Base-by-base conservation (phyloP, 495 filamentous ascomycete genomes). In the Podospora sp. region DNA sequence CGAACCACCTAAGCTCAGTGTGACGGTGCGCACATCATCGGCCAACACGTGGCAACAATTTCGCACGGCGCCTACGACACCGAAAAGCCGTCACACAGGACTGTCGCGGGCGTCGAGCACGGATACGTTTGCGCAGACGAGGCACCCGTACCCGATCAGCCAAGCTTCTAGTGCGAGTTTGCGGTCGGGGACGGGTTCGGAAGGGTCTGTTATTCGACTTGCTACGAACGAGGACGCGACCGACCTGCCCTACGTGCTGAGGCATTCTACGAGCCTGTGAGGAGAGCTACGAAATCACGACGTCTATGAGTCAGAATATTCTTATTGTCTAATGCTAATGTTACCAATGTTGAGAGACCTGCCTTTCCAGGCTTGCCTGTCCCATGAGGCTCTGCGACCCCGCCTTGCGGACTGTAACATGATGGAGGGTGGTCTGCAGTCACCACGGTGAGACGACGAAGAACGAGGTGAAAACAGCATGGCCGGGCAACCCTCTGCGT, bases 31-130 rank as follows among this genome's bases (percentile, higher is more conserved):
- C 56, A 77, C 71, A n/a, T 78, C 76, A 22, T 80, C 80, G 6
- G 70, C 75, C 6, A 77, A 75, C 46, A 79, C 76, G 11, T 73
- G 75, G 66, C 75, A 76, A 61, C 75, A 76, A 50, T 84, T 80
- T 62, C 78, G 78, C 57, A 86, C 84, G 0, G 84, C 84, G 49
- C 84, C 84, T 6, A 84, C 80, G 6, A 85, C 84, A 14, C 84
- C 84, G 6, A 76, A 74, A 53, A 83, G 83, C 62, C 73, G 73
- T 36, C 65, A 65, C 14, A 74, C 74, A 8, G 72, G 40, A n/a
- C 11, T 71, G 4, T 70, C 77, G 24, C 71, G 76, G 27, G 70
- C 74, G n/a, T 76, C 75, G 0, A 80, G 77, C 60, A 66, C 68
- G 9, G 77, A 77, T 36, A 83, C 78, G 67, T 83, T 83, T 63